Evolutionary conservation across 495 filamentous ascomycete species (phyloP).

Genomic region (Immersiella caudata): DNA sequence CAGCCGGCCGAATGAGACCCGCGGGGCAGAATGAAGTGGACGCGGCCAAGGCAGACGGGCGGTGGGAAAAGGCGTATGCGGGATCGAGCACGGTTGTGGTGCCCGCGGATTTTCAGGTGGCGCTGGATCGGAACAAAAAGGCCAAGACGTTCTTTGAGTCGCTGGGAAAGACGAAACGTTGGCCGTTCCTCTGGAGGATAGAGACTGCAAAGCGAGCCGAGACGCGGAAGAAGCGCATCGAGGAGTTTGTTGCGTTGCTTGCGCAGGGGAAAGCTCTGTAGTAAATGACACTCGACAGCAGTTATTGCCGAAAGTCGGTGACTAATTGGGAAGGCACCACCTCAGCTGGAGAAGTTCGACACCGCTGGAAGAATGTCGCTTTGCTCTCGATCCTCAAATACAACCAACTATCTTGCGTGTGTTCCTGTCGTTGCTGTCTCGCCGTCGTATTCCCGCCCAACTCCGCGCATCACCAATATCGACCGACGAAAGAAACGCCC

Average conservation of each 20-base stretch:
- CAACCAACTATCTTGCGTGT: too few relatives aligned
- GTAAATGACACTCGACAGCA: too few relatives aligned
- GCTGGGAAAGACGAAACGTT: conserved; percentile 48
- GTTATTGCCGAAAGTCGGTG: too few relatives aligned
- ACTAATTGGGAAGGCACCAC: too few relatives aligned
- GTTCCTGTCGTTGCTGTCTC: too few relatives aligned
- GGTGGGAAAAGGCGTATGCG: conserved; percentile 59
- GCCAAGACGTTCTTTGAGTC: conserved; percentile 45
- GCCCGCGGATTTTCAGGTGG: conserved; percentile 47
- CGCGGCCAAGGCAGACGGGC: conserved; percentile 56
- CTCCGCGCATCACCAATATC: conserved; percentile 1
- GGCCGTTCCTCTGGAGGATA: conserved; percentile 47
- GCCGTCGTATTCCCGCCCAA: too few relatives aligned
- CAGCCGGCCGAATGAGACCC: conserved; percentile 49
- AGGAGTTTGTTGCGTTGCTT: conserved; percentile 34
- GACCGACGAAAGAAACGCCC: background rate
- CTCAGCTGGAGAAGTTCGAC: too few relatives aligned
- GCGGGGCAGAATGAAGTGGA: conserved; percentile 54
- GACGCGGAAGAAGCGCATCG: conserved; percentile 33
- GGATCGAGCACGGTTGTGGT: conserved; percentile 47
- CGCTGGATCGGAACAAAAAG: conserved; percentile 33
- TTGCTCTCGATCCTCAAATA: too few relatives aligned
- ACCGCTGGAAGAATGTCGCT: too few relatives aligned
- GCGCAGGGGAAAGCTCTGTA: conserved; percentile 2
- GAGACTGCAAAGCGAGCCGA: conserved; percentile 42